Evolutionary conservation across 2,329 filamentous ascomycete species (phyloP).

Genomic region (Talaromyces sp.): DNA sequence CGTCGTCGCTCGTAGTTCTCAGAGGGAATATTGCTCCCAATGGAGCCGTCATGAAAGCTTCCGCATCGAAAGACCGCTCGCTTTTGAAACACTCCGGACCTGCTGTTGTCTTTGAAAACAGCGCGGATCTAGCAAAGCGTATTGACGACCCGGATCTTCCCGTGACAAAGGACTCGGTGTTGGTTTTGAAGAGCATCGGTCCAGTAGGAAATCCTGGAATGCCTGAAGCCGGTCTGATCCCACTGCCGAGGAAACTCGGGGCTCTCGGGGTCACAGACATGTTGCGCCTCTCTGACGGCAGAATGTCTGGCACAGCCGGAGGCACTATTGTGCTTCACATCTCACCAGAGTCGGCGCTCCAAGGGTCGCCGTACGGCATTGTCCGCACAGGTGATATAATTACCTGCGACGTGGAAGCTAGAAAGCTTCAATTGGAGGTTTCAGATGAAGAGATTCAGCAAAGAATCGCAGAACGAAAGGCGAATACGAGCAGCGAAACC

Average conservation of each 20-base stretch:
- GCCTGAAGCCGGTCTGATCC: slow-evolving; percentile 50
- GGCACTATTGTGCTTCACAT: slow-evolving; percentile 52
- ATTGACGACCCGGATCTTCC: slow-evolving; percentile 43
- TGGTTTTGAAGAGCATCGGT: slow-evolving; percentile 47
- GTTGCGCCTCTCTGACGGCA: slow-evolving; percentile 49
- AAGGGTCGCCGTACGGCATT: slow-evolving; percentile 45
- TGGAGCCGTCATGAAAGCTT: slow-evolving; percentile 48
- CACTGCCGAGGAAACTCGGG: slow-evolving; percentile 46
- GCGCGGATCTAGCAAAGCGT: slow-evolving; percentile 40
- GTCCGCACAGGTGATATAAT: slow-evolving; percentile 47
- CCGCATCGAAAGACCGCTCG: slow-evolving; percentile 44
- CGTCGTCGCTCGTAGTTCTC: slow-evolving; percentile 43
- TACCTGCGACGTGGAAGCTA: slow-evolving; percentile 39
- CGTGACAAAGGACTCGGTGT: slow-evolving; percentile 41
- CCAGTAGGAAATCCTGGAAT: slow-evolving; percentile 50
- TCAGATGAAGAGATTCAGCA: slow-evolving; percentile 36
- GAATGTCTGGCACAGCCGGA: slow-evolving; percentile 53
- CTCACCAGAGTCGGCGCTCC: slow-evolving; percentile 47
- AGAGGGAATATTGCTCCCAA: slow-evolving; percentile 45
- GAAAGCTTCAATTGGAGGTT: slow-evolving; percentile 39
- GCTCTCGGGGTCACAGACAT: slow-evolving; percentile 47
- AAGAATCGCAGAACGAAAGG: slow-evolving; percentile 30
- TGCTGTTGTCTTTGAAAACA: slow-evolving; percentile 46
- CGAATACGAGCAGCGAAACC: not conserved
- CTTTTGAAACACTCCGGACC: slow-evolving; percentile 42